Base-by-base conservation (phyloP, 2,329 filamentous ascomycete genomes). In the Pestalotiopsis sp. region DNA sequence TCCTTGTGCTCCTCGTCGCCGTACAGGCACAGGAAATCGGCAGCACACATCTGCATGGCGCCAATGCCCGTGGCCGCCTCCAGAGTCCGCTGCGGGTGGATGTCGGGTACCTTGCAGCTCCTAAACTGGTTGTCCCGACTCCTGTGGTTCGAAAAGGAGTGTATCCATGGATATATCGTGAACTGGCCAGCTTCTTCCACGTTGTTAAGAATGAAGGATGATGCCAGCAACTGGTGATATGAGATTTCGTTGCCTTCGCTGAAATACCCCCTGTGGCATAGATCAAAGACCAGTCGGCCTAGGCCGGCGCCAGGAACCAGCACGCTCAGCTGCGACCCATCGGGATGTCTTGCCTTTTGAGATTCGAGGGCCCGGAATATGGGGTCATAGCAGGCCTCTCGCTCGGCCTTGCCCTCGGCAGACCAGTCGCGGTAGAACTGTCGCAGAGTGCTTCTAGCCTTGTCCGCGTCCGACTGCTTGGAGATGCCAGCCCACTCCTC, bases 351-450 rank as follows among this genome's bases (percentile, higher is more conserved):
- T 66, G 70, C 66, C 68, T 77, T 81, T 78, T 90, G 87, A 12
- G 79, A 78, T 7, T 85, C 82, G 17, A 99, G 83, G 27, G 90
- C 90, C 20, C 80, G 77, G 69, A 97, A 81, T 6, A 98, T 87
- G 0, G 93, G 94, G 0, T 85, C 87, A 76, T 96, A 97, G 76
- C 92, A 94, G 3, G 89, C 89, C n/a, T 89, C 84, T 52, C 96
- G 86, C 83, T 99, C 97, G 0, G 80, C 77, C 2, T 83, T 84
- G 0, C 95, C 96, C 75, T 93, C 94, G 1, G 84, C 87, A 27
- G 93, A 94, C 96, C 97, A 99, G 79, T 99, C 96, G 17, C 96
- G 91, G 80, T 95, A 98, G 78, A 98, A 93, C 77, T 99, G 96
- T 12, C 95, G 90, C 65, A 99, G 86, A 1, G 95, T 98, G 75